Percentiles rank a stretch among this genome's conserved stretches.
These are phyloP conservation scores for Peniophora sp. DNA, from an alignment of 1,284 basidiomycete species.

Conservation along the genomic window DNA sequence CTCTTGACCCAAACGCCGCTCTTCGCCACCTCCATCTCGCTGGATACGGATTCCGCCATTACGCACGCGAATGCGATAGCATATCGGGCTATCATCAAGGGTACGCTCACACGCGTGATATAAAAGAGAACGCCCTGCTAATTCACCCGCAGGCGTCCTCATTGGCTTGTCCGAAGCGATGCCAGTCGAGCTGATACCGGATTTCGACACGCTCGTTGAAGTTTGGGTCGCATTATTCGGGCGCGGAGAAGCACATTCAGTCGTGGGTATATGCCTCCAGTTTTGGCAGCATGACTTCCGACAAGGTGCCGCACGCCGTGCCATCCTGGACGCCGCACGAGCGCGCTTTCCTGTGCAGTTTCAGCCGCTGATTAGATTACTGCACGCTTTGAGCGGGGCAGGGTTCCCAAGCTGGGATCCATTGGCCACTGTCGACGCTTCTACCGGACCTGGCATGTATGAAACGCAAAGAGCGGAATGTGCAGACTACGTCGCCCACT, in stretches of 20 bases:
- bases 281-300: conserved; percentile 71
- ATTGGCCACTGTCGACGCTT: conserved; percentile 42
- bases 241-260: conserved; percentile 60
- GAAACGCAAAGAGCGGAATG: conserved; percentile 44
- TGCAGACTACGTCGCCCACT: conserved; percentile 63
- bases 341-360: conserved; percentile 78
- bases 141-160: conserved; percentile 45
- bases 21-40: conserved; percentile 65
- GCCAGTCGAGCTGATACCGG: conserved; percentile 64
- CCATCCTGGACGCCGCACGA: conserved; percentile 72
- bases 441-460: conserved; percentile 16
- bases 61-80: conserved; percentile 77
- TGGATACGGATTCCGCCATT: conserved; percentile 57
- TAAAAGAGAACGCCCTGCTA: not conserved
- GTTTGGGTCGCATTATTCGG: conserved; percentile 80
- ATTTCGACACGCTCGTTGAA: conserved; percentile 65
- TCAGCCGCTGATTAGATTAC: conserved; percentile 61
- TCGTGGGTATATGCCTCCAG: conserved; percentile 68
- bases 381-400: conserved; percentile 66
- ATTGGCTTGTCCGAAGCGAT: conserved; percentile 68
- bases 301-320: conserved; percentile 52
- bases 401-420: conserved; percentile 66
- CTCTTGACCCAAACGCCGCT: conserved; percentile 62
- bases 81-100: conserved; percentile 79
- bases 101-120: conserved; percentile 27